phyloP scores from a whole-genome alignment of 306 rosid species.

The Cajanus cajan region DNA sequence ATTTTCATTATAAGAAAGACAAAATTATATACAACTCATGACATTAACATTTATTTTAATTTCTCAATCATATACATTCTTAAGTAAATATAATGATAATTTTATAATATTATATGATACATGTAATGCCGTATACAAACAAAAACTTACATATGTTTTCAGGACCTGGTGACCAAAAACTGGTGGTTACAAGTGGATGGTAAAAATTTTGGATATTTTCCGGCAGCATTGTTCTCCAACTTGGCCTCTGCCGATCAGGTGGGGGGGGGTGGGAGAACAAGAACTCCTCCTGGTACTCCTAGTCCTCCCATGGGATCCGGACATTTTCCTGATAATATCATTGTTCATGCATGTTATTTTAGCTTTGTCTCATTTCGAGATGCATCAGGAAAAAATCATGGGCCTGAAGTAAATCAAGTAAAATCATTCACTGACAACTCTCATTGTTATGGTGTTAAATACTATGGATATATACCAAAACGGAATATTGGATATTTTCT shows the following conservation, averaged over 20 bases:
- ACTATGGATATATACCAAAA: neutral
- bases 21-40: neutral
- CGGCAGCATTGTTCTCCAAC: neutral
- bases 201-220: neutral
- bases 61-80: too few species aligned
- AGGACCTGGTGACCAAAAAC: neutral
- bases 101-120: neutral
- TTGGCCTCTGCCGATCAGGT: neutral
- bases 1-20: neutral
- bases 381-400: neutral
- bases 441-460: neutral
- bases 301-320: constrained; percentile 21
- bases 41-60: neutral
- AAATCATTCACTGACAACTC: neutral
- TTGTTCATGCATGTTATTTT: neutral
- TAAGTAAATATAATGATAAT: neutral
- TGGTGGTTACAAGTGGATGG: neutral
- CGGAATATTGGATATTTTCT: neutral
- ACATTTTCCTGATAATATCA: neutral
- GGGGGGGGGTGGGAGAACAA: constrained; percentile 27
- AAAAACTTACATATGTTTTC: neutral
- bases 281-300: neutral
- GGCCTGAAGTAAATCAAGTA: neutral
- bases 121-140: neutral
- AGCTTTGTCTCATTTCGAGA: neutral